Base-by-base conservation (phyloP, 768 basidiomycete genomes). In the Naganishia friedmannii region DNA sequence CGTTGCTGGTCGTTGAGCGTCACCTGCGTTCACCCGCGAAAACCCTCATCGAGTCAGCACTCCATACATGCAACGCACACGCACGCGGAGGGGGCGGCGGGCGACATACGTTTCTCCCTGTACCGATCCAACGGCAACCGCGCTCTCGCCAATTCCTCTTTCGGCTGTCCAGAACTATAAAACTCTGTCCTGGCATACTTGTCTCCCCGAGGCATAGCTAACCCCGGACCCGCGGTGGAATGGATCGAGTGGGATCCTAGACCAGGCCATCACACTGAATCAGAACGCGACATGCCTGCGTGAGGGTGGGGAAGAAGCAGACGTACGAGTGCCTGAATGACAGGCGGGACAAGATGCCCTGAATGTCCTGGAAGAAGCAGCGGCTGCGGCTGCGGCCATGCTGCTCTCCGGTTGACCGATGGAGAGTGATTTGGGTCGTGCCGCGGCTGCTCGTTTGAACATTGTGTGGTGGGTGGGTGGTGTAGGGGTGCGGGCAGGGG, bases 281-380 rank as follows among this genome's bases (percentile, higher is more conserved):
- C 21, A 67, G 66, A 26, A 32, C 17, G 31, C 29, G n/a, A n/a
- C n/a, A n/a, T n/a, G n/a, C n/a, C n/a, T n/a, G n/a, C n/a, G n/a
- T n/a, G n/a, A n/a, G 17, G 29, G 26, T 13, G 12, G 32, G 19
- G 8, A 23, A 56, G 12, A 12, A 12, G 42, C 4, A 19, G 13
- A 71, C 70, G 19, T 23, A 71, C 70, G 55, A n/a, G 66, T 67
- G 66, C 65, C 51, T 17, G 58, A 26, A 29, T 66, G 70, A 34
- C 70, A 71, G 10, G 65, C 68, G 3, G 68, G 68, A 37, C 68
- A 71, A 46, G 57, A 68, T n/a, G 54, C 67, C 31, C 67, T n/a
- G 26, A 68, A 53, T 15, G n/a, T n/a, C 17, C 34, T 2, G 26
- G 56, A 56, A 13, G 56, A 39, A 17, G 56, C n/a, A 32, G 28